Percentiles rank a stretch among this genome's conserved stretches.
phyloP scores from a whole-genome alignment of 2,329 filamentous ascomycete species.

The Lecanicillium sp. region DNA sequence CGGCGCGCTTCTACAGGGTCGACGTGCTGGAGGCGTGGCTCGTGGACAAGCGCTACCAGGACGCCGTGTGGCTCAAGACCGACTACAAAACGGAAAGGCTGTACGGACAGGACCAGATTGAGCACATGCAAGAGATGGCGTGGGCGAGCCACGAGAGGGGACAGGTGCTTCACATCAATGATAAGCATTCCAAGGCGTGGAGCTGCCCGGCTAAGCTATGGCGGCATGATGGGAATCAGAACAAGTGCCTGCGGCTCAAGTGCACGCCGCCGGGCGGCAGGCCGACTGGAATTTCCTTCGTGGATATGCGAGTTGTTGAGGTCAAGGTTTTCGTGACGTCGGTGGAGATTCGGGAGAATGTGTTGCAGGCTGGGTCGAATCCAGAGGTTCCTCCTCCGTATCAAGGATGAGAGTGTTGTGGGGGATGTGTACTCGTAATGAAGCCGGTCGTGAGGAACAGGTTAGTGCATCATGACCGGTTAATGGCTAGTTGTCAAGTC shows the following conservation, averaged over 20 bases:
- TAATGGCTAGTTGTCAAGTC: no score
- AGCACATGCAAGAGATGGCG: conserved; percentile 5
- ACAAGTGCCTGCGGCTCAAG: conserved; percentile 1
- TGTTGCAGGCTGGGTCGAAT: conserved; percentile 1
- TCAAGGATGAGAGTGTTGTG: background rate
- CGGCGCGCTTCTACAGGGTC: conserved; percentile 25
- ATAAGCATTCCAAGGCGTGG: conserved; percentile 1
- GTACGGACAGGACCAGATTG: conserved; percentile 4
- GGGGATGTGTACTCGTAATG: no score
- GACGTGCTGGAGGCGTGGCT: conserved; percentile 18
- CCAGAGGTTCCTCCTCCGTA: conserved; percentile 3
- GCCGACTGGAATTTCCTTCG: background rate
- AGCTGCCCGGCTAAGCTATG: conserved; percentile 6
- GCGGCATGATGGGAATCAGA: conserved; percentile 6
- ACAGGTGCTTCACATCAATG: conserved; percentile 3
- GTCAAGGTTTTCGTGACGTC: conserved; percentile 3
- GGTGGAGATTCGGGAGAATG: conserved; percentile 4
- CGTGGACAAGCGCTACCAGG: conserved; percentile 9
- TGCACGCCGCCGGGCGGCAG: background rate
- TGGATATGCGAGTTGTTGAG: conserved; percentile 3
- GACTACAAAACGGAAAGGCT: conserved; percentile 2
- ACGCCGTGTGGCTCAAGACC: conserved; percentile 9
- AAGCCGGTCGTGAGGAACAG: no score
- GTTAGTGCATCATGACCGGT: no score
- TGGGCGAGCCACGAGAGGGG: conserved; percentile 4